A percentile compares a stretch with the other conserved stretches of the same genome.
Conservation (phyloP, 2,329 filamentous ascomycete species). For the Cercospora brassicicola region DNA sequence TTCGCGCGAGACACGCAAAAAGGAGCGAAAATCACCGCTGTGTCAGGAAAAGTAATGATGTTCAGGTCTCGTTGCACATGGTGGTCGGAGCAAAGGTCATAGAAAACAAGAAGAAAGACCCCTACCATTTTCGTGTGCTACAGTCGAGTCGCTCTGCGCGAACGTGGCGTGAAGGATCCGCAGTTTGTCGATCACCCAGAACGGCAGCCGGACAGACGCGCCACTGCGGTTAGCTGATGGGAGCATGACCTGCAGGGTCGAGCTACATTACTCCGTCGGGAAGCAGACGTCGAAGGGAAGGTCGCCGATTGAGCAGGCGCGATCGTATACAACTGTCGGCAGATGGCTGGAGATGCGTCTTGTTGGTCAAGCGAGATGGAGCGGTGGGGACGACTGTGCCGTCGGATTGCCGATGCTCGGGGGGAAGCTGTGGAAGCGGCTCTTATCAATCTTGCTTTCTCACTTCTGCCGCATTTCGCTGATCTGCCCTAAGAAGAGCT, state of each 20-base stretch:
- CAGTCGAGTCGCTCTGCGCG: neutral
- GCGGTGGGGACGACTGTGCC: neutral
- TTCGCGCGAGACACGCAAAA: neutral
- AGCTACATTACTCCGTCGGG: neutral
- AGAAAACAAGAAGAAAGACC: neutral
- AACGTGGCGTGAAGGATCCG: neutral
- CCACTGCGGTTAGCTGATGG: neutral
- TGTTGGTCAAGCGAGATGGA: slow-evolving; percentile 3
- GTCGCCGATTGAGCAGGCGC: neutral
- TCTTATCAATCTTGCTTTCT: neutral
- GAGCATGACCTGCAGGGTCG: neutral
- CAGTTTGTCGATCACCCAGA: neutral
- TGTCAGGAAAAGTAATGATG: neutral
- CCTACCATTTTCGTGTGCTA: neutral
- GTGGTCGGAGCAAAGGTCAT: neutral
- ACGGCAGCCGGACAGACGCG: neutral
- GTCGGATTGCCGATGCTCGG: neutral
- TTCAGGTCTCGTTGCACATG: neutral
- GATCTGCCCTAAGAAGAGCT: neutral
- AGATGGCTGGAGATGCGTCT: neutral
- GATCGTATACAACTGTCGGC: slow-evolving; percentile 1
- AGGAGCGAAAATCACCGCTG: neutral
- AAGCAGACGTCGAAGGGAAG: neutral
- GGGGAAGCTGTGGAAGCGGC: neutral
- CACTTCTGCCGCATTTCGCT: neutral